A percentile compares a stretch with the other conserved stretches of the same genome.
These are phyloP conservation scores for Hypoxylon rickii DNA, from an alignment of 495 filamentous ascomycete species.

Conservation along the genomic window DNA sequence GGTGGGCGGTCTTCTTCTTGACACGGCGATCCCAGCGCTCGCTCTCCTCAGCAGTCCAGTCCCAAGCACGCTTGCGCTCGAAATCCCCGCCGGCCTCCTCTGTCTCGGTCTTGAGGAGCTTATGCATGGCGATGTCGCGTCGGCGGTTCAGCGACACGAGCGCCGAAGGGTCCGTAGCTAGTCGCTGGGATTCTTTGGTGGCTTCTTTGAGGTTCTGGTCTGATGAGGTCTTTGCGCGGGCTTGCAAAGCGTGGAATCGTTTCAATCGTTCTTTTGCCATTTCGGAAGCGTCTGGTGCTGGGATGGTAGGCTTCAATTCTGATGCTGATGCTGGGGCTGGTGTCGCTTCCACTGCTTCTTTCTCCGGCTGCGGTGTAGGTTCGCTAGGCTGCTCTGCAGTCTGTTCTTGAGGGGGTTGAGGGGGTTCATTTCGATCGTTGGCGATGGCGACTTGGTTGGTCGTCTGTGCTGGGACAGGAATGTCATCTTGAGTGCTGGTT, in stretches of 20 bases:
- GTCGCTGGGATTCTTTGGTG: conserved; percentile 77
- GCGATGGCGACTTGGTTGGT: conserved; percentile 3
- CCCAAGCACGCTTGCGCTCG: conserved; percentile 97
- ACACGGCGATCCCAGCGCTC: conserved; percentile 91
- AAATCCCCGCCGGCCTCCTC: conserved; percentile 88
- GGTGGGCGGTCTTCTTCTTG: conserved; percentile 81
- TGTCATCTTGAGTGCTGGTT: conserved; percentile 8
- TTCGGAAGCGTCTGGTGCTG: conserved; percentile 44
- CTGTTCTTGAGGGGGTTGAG: conserved; percentile 17
- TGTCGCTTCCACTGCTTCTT: background rate
- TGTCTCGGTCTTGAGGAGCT: conserved; percentile 88
- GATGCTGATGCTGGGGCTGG: conserved; percentile 6
- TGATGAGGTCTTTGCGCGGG: conserved; percentile 77
- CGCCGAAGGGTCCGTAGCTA: conserved; percentile 73
- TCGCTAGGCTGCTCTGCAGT: conserved; percentile 16
- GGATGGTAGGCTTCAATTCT: conserved; percentile 7
- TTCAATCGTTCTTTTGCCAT: conserved; percentile 63
- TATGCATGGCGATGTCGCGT: conserved; percentile 84
- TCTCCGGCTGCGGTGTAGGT: conserved; percentile 8
- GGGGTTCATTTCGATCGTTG: conserved; percentile 11
- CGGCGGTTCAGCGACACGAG: conserved; percentile 75
- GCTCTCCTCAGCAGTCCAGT: conserved; percentile 93
- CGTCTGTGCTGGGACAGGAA: conserved; percentile 17
- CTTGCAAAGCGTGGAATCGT: conserved; percentile 84
- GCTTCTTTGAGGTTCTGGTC: conserved; percentile 84